Evolutionary conservation across 768 basidiomycete genomes (phyloP).

Genomic region (Candolleomyces efflorescens): DNA sequence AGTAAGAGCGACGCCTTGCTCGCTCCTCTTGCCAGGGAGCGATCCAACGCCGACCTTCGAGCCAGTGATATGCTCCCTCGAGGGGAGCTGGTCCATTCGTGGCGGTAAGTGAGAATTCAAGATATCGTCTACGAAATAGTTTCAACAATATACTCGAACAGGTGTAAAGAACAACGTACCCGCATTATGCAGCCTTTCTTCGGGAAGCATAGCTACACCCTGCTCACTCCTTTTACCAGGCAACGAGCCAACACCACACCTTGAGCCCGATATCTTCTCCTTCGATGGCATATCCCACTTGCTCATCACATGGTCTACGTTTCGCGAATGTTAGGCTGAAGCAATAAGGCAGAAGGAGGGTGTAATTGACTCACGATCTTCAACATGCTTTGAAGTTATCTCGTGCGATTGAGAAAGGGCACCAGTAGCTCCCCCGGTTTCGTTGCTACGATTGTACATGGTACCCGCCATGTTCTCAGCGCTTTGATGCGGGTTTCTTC

Average conservation of each 20-base stretch:
- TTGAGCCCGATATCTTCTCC: neutral
- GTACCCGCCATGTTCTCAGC: neutral
- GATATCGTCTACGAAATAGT: neutral
- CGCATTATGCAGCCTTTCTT: neutral
- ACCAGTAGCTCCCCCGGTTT: neutral
- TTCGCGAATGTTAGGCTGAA: neutral
- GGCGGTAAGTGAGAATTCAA: constrained; percentile 5
- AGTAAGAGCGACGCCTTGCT: constrained; percentile 40
- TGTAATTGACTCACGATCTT: neutral
- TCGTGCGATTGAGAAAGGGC: neutral
- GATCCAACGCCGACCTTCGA: constrained; percentile 42
- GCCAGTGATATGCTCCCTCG: constrained; percentile 14
- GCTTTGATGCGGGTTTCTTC: neutral
- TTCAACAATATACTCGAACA: neutral
- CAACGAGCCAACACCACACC: neutral
- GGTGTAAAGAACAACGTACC: neutral
- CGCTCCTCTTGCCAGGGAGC: constrained; percentile 39
- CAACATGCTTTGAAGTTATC: neutral
- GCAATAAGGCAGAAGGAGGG: neutral
- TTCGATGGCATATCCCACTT: constrained; percentile 3
- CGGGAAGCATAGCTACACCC: constrained; percentile 3
- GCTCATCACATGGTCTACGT: constrained; percentile 4
- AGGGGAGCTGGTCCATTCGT: constrained; percentile 14
- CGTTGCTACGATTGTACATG: neutral
- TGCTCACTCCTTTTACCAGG: constrained; percentile 2